A percentile compares a stretch with the other conserved stretches of the same genome.
Evolutionary conservation across 306 rosid species (phyloP).

Genomic region (Ceratonia siliqua): DNA sequence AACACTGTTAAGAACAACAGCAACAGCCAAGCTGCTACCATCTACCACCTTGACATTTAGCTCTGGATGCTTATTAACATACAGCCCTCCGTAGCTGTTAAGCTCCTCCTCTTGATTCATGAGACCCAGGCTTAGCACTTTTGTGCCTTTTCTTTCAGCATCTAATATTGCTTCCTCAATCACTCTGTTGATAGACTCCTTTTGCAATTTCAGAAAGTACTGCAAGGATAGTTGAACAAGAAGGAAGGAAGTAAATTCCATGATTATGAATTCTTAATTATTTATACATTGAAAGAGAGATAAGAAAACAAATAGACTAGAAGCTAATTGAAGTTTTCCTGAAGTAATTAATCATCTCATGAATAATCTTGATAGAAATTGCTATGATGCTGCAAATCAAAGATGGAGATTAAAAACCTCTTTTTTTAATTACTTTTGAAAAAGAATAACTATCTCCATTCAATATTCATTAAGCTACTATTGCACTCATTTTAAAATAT

Average conservation of each 20-base stretch:
- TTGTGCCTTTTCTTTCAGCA: slow-evolving; percentile 40
- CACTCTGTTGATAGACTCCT: slow-evolving; percentile 31
- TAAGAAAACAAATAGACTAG: not conserved
- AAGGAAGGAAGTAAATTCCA: not conserved
- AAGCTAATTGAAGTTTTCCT: too few relatives aligned
- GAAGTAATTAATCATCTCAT: not conserved
- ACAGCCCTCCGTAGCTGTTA: slow-evolving; percentile 58
- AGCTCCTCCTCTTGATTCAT: slow-evolving; percentile 61
- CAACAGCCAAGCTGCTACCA: slow-evolving; percentile 69
- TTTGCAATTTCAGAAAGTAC: slow-evolving; percentile 39
- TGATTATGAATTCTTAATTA: not conserved
- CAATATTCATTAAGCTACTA: too few relatives aligned
- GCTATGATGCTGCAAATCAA: too few relatives aligned
- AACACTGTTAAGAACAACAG: slow-evolving; percentile 52
- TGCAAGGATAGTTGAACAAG: not conserved
- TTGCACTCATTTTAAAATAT: too few relatives aligned
- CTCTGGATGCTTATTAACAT: slow-evolving; percentile 46
- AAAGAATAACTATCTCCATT: too few relatives aligned
- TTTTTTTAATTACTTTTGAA: too few relatives aligned
- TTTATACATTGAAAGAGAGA: not conserved
- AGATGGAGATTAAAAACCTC: too few relatives aligned
- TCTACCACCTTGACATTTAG: slow-evolving; percentile 65
- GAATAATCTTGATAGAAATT: too few relatives aligned
- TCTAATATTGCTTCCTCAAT: slow-evolving; percentile 50
- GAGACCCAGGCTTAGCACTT: slow-evolving; percentile 49